Evolutionary conservation across 2,329 filamentous ascomycete genomes (phyloP), one percentile per base, ranked within the genome.

Genomic region (Ustulina deusta): DNA sequence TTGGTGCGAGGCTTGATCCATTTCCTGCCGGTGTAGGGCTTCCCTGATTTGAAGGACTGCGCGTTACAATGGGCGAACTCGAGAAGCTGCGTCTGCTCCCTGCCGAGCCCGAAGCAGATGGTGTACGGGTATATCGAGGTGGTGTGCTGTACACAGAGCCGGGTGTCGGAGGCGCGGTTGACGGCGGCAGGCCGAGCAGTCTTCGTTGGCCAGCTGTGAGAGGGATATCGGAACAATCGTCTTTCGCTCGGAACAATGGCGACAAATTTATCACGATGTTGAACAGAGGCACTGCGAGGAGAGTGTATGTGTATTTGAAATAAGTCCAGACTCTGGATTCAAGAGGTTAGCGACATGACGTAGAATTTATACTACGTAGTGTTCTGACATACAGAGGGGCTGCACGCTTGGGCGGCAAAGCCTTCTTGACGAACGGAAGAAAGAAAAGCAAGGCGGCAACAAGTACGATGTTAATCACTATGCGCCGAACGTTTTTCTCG

Each of bases 121-220:
- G 87, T 13, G 92, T 95, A 66, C 93, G 87, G 40, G 91, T 89
- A 81, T 97, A 97, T 74, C 93, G 89, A 2, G 95, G 95, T 3
- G 95, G 95, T 0, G 95, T 97, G 74, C 91, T 89, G 80, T 93
- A 97, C 65, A 87, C 87, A 48, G 91, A 90, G 61, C 87, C 86
- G 1, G 93, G 90, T 0, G 90, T 91, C 0, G 91, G 87, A 2
- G 87, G 83, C 1, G 82, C 80, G 2, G 86, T 84, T 66, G 85
- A 88, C 2, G 93, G 90, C 44, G 91, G 87, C 3, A 99, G 88
- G 55, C 94, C 94, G 59, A 99, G 88, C 15, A 97, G 87, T 71
- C 90, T 86, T 69, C 95, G 91, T 83, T 98, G 96, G 13, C 90
- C 89, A n/a, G 93, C 90, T 0, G 95, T 97, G 72, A 99, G 87